Conservation (phyloP, 164 flowering plant species). For the Hamamelis virginiana region DNA sequence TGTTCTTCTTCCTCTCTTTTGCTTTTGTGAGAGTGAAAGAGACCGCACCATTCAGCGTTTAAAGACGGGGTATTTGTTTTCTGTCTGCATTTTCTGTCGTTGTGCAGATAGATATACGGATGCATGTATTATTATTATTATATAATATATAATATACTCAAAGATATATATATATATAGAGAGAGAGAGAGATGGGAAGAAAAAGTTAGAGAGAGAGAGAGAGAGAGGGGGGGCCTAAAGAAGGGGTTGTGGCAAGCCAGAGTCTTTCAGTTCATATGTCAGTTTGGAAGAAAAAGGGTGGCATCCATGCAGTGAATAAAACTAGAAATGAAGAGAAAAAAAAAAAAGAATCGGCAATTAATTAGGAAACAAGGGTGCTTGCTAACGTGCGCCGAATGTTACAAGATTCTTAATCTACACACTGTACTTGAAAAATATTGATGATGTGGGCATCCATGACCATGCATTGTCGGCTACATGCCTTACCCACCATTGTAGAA, state of each 20-base stretch:
- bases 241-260: too few species aligned
- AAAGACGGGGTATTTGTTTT: slow-evolving; percentile 32
- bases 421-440: background rate
- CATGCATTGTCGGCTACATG: slow-evolving; percentile 19
- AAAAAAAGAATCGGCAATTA: slow-evolving; percentile 8
- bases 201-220: background rate
- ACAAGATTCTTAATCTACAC: slow-evolving; percentile 9
- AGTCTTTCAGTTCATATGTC: slow-evolving; percentile 9
- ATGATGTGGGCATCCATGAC: slow-evolving; percentile 17
- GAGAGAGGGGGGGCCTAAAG: too few species aligned
- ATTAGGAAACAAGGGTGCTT: background rate
- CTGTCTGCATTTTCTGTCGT: slow-evolving; percentile 17
- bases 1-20: slow-evolving; percentile 8
- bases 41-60: slow-evolving; percentile 45
- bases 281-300: background rate
- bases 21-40: slow-evolving; percentile 27
- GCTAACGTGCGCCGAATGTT: background rate
- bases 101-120: slow-evolving; percentile 18
- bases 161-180: slow-evolving; percentile 6
- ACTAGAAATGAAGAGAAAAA: too few species aligned
- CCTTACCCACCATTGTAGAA: slow-evolving; percentile 25
- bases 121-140: background rate
- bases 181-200: slow-evolving; percentile 7
- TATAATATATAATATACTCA: too few species aligned
- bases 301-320: slow-evolving; percentile 1